These are phyloP conservation scores for Claviceps sp. DNA, from an alignment of 2,329 filamentous ascomycete genomes.

Conservation along the genomic window DNA sequence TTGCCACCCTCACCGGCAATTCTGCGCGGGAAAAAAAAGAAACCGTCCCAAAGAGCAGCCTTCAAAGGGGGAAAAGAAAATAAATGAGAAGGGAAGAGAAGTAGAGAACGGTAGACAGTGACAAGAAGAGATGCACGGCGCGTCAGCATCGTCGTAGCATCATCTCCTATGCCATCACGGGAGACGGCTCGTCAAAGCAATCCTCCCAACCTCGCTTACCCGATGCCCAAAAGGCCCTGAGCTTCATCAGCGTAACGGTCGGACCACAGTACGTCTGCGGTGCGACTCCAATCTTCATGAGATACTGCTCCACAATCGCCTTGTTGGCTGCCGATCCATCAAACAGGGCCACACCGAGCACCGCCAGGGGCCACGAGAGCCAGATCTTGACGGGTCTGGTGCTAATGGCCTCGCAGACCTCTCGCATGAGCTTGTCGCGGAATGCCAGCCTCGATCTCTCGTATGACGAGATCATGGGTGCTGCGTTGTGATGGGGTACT, in stretches of 20 bases:
- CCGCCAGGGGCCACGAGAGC: slow-evolving; percentile 2
- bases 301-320: neutral
- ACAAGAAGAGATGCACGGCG: too few species aligned
- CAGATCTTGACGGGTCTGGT: neutral
- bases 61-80: neutral
- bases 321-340: neutral
- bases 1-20: too few species aligned
- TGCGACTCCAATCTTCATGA: neutral
- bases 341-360: slow-evolving; percentile 1
- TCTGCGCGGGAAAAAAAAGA: too few species aligned
- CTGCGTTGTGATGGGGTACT: neutral
- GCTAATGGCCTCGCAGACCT: neutral
- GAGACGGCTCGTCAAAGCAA: slow-evolving; percentile 3
- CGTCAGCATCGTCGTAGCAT: neutral
- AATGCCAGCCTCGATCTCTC: neutral
- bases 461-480: neutral
- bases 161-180: slow-evolving; percentile 1
- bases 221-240: slow-evolving; percentile 3
- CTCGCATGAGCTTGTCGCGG: slow-evolving; percentile 1
- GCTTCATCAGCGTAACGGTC: neutral
- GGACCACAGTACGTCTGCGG: slow-evolving; percentile 2
- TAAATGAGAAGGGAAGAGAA: neutral
- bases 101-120: too few species aligned
- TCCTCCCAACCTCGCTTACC: slow-evolving; percentile 2
- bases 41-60: too few species aligned